Percentiles rank a stretch among this genome's conserved stretches.
phyloP scores from a whole-genome alignment of 352 stramenopile genomes.

The Peronospora destructor region DNA sequence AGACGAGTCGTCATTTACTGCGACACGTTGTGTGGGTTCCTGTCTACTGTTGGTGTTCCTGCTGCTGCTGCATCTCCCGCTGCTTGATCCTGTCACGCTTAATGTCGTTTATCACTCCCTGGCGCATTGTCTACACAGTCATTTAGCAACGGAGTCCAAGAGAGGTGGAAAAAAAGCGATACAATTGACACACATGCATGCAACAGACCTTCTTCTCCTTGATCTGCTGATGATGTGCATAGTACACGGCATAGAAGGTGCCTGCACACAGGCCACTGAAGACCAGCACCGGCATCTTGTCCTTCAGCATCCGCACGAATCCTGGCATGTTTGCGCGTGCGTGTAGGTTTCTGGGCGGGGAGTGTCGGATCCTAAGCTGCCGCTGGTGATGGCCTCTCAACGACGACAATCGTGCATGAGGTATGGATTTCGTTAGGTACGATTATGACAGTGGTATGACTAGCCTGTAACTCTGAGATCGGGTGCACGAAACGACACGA shows the following conservation, averaged over 20 bases:
- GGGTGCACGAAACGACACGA: constrained; percentile 19
- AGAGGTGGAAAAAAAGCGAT: background rate
- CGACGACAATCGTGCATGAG: too few relatives aligned
- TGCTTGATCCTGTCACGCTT: constrained; percentile 57
- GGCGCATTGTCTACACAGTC: constrained; percentile 50
- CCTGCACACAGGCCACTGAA: constrained; percentile 37
- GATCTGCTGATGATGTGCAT: constrained; percentile 72
- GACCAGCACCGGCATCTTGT: constrained; percentile 48
- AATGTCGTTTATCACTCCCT: constrained; percentile 77
- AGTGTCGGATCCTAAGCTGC: too few relatives aligned
- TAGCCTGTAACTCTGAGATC: constrained; percentile 3
- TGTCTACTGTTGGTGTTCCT: constrained; percentile 26
- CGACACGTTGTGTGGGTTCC: background rate
- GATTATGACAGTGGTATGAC: constrained; percentile 19
- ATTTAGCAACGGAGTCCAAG: constrained; percentile 3
- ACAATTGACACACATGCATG: background rate
- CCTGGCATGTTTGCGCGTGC: constrained; percentile 9
- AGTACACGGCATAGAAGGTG: constrained; percentile 58
- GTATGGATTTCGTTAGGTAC: constrained; percentile 12
- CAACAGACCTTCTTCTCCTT: constrained; percentile 57
- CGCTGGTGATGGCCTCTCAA: too few relatives aligned
- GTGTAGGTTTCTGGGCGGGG: too few relatives aligned
- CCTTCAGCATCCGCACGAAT: constrained; percentile 22
- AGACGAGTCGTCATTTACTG: constrained; percentile 3
- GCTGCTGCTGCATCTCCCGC: constrained; percentile 37